Percentiles rank a stretch among this genome's conserved stretches.
These are phyloP conservation scores for Ballota nigra DNA, from an alignment of 257 asterid genomes.

Conservation along the genomic window DNA sequence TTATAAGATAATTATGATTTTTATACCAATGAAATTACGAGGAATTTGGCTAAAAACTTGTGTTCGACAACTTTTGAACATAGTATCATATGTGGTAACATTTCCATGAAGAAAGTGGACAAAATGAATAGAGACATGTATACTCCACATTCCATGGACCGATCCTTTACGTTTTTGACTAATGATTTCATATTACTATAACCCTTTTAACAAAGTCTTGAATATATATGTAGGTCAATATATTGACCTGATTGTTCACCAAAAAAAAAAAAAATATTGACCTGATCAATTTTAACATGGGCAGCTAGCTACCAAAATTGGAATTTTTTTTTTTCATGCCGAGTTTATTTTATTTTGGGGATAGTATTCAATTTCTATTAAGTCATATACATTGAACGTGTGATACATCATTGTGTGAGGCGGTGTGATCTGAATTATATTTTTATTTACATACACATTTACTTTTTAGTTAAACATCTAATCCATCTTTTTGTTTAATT, in stretches of 20 bases:
- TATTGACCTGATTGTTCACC: conserved; percentile 26
- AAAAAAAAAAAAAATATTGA: too few relatives aligned
- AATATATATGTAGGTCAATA: conserved; percentile 21
- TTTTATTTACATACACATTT: too few relatives aligned
- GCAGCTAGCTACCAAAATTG: neutral
- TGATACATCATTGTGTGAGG: too few relatives aligned
- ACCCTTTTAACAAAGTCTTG: neutral
- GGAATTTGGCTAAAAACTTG: conserved; percentile 10
- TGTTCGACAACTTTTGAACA: neutral
- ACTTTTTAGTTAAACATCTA: too few relatives aligned
- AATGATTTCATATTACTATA: conserved; percentile 4
- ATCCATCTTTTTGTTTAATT: too few relatives aligned
- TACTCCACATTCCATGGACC: conserved; percentile 1
- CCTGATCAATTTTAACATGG: conserved; percentile 16
- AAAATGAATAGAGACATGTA: neutral
- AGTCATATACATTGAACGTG: neutral
- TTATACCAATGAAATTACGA: conserved; percentile 21
- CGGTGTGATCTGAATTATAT: neutral
- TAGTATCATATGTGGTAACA: neutral
- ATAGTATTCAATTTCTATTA: neutral
- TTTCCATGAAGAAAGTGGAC: neutral
- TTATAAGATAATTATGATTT: neutral
- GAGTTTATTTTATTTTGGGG: neutral
- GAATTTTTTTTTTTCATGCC: neutral
- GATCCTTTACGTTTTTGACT: neutral